Percentiles rank a stretch among this genome's conserved stretches.
These are phyloP conservation scores for Neopestalotiopsis sp. DNA, from an alignment of 2,329 filamentous ascomycete species.

Conservation along the genomic window DNA sequence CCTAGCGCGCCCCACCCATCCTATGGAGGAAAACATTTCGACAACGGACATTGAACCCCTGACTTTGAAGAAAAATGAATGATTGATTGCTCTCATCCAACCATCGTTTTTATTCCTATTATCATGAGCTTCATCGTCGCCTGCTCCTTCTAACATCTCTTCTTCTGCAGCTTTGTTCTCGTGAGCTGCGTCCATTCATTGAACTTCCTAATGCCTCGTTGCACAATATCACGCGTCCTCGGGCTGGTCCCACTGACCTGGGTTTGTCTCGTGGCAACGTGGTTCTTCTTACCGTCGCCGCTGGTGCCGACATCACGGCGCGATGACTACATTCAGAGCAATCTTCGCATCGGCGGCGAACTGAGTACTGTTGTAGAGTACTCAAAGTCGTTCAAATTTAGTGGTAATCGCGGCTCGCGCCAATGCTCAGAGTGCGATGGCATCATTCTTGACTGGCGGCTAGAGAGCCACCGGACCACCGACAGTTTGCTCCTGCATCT, in stretches of 20 bases:
- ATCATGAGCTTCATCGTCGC: neutral
- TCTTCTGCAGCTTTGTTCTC: neutral
- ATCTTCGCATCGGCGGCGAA: conserved; percentile 16
- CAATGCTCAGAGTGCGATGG: conserved; percentile 8
- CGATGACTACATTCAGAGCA: conserved; percentile 13
- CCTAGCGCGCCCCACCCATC: neutral
- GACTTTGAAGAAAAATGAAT: neutral
- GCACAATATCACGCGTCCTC: conserved; percentile 20
- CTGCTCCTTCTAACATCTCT: neutral
- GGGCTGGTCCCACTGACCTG: conserved; percentile 23
- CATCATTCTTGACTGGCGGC: conserved; percentile 21
- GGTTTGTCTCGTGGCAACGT: conserved; percentile 23
- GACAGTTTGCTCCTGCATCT: conserved; percentile 21
- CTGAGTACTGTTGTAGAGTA: conserved; percentile 16
- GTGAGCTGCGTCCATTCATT: conserved; percentile 16
- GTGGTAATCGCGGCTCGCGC: neutral
- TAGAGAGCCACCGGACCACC: conserved; percentile 11
- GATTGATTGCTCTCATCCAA: neutral
- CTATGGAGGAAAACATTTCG: conserved; percentile 5
- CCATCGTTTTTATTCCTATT: neutral
- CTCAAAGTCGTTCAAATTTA: conserved; percentile 13
- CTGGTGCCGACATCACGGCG: conserved; percentile 6
- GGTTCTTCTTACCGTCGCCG: conserved; percentile 22
- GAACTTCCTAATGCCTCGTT: conserved; percentile 21
- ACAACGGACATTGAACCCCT: neutral